Evolutionary conservation across 2,329 filamentous ascomycete species (phyloP).

Genomic region (Fusarium lyarnte): DNA sequence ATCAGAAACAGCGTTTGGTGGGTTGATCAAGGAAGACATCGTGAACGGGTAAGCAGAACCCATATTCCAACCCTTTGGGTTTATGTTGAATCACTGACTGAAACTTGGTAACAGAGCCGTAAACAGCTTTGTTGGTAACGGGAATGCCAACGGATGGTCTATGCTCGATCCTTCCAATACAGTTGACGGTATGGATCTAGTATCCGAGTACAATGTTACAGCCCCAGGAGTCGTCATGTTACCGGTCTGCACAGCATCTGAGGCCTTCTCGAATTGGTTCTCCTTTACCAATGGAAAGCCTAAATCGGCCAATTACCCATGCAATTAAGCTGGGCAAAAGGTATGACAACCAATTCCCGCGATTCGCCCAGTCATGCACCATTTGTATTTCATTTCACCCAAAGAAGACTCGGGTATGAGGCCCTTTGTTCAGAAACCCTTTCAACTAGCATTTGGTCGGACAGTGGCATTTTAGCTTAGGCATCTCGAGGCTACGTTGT

Average conservation of each 20-base stretch:
- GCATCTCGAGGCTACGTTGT: fast-evolving
- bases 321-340: neutral
- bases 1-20: neutral
- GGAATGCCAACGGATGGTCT: neutral
- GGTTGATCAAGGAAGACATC: neutral
- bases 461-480: neutral
- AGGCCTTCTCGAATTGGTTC: neutral
- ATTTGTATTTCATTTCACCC: neutral
- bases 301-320: neutral
- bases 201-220: neutral
- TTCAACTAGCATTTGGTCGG: fast-evolving
- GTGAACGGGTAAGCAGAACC: neutral
- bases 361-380: fast-evolving
- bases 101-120: neutral
- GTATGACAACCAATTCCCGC: fast-evolving
- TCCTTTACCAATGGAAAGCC: neutral
- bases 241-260: neutral
- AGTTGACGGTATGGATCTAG: neutral
- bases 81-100: neutral
- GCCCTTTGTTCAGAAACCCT: fast-evolving
- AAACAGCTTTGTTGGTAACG: neutral
- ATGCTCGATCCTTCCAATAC: neutral
- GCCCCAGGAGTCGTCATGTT: neutral
- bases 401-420: too few relatives aligned
- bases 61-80: neutral